Evolutionary conservation across 306 rosid species (phyloP).

Genomic region (Corylus americana): DNA sequence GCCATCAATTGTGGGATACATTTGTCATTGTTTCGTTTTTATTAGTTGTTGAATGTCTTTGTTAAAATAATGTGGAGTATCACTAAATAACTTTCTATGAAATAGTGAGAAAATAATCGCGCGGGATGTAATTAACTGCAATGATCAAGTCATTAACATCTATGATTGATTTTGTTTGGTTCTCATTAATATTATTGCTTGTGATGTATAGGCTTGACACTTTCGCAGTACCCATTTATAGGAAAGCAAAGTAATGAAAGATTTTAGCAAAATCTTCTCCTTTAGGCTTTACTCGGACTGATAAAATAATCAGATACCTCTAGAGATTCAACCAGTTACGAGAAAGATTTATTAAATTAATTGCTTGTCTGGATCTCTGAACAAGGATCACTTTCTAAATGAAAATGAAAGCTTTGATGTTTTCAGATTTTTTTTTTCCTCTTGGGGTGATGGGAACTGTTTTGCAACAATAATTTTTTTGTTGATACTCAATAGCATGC

Average conservation of each 20-base stretch:
- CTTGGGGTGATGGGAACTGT: neutral
- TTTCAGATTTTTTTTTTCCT: neutral
- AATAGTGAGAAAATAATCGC: neutral
- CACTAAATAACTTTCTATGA: slow-evolving; percentile 13
- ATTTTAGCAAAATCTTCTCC: neutral
- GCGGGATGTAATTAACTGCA: neutral
- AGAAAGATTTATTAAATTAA: neutral
- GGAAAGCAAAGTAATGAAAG: neutral
- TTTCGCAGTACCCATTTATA: neutral
- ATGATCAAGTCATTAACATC: neutral
- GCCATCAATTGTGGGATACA: neutral
- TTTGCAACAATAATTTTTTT: neutral
- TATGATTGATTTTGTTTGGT: neutral
- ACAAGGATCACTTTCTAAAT: neutral
- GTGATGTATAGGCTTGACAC: neutral
- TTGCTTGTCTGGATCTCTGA: neutral
- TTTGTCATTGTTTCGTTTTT: neutral
- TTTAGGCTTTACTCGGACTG: neutral
- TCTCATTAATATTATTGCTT: neutral
- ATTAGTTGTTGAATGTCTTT: slow-evolving; percentile 11
- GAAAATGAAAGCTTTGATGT: neutral
- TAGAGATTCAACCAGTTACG: neutral
- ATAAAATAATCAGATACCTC: neutral
- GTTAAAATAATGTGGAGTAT: neutral
- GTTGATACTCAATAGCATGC: neutral